A percentile compares a stretch with the other conserved stretches of the same genome.
phyloP scores from a whole-genome alignment of 208 protist genomes.

The Naegleria lovaniensis region DNA sequence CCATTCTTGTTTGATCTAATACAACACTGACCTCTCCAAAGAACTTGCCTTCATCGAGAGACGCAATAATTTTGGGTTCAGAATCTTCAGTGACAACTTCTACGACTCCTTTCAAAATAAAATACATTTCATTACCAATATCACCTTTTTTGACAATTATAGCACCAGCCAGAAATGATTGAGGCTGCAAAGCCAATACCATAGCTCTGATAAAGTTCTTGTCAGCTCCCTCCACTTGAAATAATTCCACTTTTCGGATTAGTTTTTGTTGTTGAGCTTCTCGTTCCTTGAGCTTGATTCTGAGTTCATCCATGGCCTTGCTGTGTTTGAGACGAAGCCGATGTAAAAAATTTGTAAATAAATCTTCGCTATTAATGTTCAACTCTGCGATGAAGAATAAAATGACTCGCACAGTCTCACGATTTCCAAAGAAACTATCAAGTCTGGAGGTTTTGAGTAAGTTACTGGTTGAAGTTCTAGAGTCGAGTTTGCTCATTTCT shows the following conservation, averaged over 20 bases:
- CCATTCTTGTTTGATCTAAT: constrained; percentile 4
- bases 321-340: background rate
- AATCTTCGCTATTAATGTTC: background rate
- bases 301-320: background rate
- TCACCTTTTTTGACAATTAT: background rate
- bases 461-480: too few species aligned
- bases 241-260: background rate
- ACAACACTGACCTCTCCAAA: constrained; percentile 19
- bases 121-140: constrained; percentile 7
- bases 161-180: background rate
- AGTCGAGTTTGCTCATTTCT: background rate
- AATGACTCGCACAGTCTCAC: background rate
- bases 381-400: background rate
- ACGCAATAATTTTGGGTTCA: background rate
- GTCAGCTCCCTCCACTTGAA: background rate
- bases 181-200: background rate
- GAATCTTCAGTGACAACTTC: background rate
- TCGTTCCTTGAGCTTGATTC: background rate
- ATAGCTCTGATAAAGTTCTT: background rate
- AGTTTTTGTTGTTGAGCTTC: background rate
- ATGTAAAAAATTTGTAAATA: background rate
- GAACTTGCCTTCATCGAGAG: constrained; percentile 12
- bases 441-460: background rate
- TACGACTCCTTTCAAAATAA: background rate
- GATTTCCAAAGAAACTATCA: background rate